Evolutionary conservation across 805 yeast genomes (phyloP).

Genomic region (Saturnispora quitensis): DNA sequence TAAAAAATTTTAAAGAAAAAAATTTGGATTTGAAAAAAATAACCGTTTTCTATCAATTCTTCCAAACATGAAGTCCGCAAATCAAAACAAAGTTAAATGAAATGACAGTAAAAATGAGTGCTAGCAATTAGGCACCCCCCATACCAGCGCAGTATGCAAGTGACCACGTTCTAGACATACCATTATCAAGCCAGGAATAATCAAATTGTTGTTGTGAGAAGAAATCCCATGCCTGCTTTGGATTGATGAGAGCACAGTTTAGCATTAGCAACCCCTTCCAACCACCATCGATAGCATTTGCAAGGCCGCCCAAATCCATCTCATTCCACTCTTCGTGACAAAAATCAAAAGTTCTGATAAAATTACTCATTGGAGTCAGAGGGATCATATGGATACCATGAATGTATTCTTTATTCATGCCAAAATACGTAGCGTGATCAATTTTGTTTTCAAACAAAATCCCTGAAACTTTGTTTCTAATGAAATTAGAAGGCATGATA

Average conservation of each 20-base stretch:
- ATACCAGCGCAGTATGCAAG: conserved; percentile 51
- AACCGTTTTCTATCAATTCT: neutral
- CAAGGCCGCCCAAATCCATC: conserved; percentile 25
- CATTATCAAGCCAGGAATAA: conserved; percentile 42
- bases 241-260: conserved; percentile 38
- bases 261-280: conserved; percentile 54
- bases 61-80: neutral
- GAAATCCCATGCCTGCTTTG: conserved; percentile 33
- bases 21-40: neutral
- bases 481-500: conserved; percentile 41
- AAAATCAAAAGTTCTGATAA: conserved; percentile 42
- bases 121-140: conserved; percentile 16
- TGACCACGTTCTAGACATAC: conserved; percentile 56
- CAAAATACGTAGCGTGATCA: conserved; percentile 68
- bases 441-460: conserved; percentile 64
- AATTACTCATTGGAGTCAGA: conserved; percentile 51
- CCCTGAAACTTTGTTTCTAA: conserved; percentile 56
- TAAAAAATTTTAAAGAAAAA: neutral
- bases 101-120: neutral
- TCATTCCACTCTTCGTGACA: conserved; percentile 38
- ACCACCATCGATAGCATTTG: conserved; percentile 38
- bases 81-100: neutral
- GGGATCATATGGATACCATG: conserved; percentile 80
- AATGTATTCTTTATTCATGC: conserved; percentile 49
- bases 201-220: conserved; percentile 30